Base-by-base conservation (phyloP, 352 stramenopile genomes). In the Globisporangium abappressorium region DNA sequence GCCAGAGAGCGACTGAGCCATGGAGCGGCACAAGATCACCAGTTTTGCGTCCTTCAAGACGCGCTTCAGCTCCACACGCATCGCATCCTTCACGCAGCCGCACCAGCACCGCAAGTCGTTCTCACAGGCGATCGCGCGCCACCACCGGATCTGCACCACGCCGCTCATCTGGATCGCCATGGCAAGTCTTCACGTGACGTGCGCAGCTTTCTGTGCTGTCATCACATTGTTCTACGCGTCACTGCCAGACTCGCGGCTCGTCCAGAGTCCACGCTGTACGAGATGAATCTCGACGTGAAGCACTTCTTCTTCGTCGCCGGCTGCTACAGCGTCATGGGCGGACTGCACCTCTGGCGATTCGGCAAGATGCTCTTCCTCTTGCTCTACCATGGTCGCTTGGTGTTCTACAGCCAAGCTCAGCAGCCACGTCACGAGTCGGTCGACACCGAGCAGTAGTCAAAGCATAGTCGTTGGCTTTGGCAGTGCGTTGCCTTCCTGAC, bases 291-390 rank as follows among this genome's bases (percentile, higher is more conserved):
- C 41, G 15, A 65, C 3, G 7, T 65, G 12, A 24, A 24, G 15
- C 26, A 54, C 59, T 65, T 57, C 43, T 26, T 18, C 20, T 43
- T 60, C 2, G 55, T 60, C 28, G 55, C 55, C 3, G 55, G 9
- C 26, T 60, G 55, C 15, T 60, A 46, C n/a, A 15, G 15, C 20
- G 7, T 60, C 26, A 7, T 60, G 24, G 55, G 26, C 15, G 55
- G 15, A 46, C 28, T 60, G 12, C 55, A 60, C 55, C 7, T 26
- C 15, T 60, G 55, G 55, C 9, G 28, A 6, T 28, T 60, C 55
- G 14, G 55, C 28, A 34, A 60, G 28, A 60, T 28, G 55, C 7
- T 60, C 11, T 14, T 60, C 14, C n/a, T 34, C 24, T 60, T 14
- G 55, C 18, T 60, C 12, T 43, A 26, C 55, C 55, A 43, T 4